phyloP scores from a whole-genome alignment of 805 yeast genomes.

The Peterozyma toletana region DNA sequence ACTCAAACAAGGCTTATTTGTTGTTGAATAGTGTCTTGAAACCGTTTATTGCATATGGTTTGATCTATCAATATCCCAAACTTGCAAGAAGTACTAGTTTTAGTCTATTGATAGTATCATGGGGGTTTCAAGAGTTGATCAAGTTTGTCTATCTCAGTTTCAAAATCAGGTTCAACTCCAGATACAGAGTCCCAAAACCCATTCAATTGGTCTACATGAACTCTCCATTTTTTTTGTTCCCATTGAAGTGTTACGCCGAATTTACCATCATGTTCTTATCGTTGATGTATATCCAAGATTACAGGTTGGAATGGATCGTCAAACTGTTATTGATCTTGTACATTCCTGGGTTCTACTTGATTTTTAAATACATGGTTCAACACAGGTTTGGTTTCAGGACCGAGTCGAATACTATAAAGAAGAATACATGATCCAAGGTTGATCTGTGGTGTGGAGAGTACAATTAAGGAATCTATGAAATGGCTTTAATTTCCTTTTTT shows the following conservation, averaged over 20 bases:
- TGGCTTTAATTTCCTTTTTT: background rate
- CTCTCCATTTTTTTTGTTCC: constrained; percentile 12
- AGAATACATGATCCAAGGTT: background rate
- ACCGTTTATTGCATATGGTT: constrained; percentile 9
- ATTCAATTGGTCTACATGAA: constrained; percentile 12
- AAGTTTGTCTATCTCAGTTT: constrained; percentile 18
- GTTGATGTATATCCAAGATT: constrained; percentile 13
- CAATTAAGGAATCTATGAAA: too few species aligned
- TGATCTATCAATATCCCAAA: constrained; percentile 18
- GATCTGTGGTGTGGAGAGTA: too few species aligned
- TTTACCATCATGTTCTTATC: constrained; percentile 15
- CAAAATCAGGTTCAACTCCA: constrained; percentile 18
- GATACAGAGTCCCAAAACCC: constrained; percentile 8
- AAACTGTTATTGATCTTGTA: constrained; percentile 12
- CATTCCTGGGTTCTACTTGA: constrained; percentile 15
- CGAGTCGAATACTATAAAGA: background rate
- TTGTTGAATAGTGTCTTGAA: constrained; percentile 9
- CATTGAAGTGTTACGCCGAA: constrained; percentile 15
- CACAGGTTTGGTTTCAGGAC: background rate
- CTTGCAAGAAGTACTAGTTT: constrained; percentile 17
- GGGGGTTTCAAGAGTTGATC: constrained; percentile 15
- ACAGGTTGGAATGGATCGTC: constrained; percentile 5
- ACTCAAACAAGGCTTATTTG: constrained; percentile 9
- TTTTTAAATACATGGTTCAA: constrained; percentile 14
- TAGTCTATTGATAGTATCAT: constrained; percentile 14